Evolutionary conservation across 1,284 basidiomycete genomes (phyloP).

Genomic region (Ustilago tritici): DNA sequence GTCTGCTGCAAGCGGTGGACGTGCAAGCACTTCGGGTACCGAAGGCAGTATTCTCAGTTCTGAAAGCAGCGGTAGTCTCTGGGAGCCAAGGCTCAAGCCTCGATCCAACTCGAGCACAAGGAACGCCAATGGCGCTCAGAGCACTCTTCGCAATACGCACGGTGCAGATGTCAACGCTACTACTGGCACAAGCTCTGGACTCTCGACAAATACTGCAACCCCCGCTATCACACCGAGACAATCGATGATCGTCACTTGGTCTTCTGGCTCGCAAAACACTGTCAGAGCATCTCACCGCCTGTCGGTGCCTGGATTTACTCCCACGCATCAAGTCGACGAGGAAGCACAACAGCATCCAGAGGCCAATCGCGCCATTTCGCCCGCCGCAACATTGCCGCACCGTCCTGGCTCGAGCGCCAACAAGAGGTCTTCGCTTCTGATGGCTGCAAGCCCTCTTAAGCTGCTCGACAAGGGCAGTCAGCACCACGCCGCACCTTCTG

Average conservation of each 20-base stretch:
- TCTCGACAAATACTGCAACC: conserved; percentile 51
- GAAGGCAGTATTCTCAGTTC: conserved; percentile 51
- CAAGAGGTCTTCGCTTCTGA: conserved; percentile 29
- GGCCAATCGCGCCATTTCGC: conserved; percentile 19
- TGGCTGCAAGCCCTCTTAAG: conserved; percentile 50
- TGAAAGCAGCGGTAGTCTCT: conserved; percentile 47
- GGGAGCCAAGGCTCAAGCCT: conserved; percentile 52
- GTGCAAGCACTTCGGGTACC: conserved; percentile 44
- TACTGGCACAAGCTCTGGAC: conserved; percentile 23
- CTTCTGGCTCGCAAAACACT: conserved; percentile 20
- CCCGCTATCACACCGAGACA: conserved; percentile 50
- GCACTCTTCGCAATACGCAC: conserved; percentile 11
- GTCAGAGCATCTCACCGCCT: conserved; percentile 23
- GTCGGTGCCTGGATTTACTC: conserved; percentile 39
- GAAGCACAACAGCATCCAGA: conserved; percentile 9
- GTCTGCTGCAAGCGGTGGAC: conserved; percentile 49
- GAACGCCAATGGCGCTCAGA: conserved; percentile 4
- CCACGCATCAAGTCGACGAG: conserved; percentile 31
- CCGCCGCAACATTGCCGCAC: conserved; percentile 15
- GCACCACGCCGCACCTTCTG: conserved; percentile 51
- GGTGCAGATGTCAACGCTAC: not conserved
- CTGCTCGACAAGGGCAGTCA: conserved; percentile 52
- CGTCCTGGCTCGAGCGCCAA: conserved; percentile 22
- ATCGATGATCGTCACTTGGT: conserved; percentile 27
- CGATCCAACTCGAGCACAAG: conserved; percentile 25